Conservation (phyloP, 805 yeast genomes). For the Ogataea thermomethanolica region DNA sequence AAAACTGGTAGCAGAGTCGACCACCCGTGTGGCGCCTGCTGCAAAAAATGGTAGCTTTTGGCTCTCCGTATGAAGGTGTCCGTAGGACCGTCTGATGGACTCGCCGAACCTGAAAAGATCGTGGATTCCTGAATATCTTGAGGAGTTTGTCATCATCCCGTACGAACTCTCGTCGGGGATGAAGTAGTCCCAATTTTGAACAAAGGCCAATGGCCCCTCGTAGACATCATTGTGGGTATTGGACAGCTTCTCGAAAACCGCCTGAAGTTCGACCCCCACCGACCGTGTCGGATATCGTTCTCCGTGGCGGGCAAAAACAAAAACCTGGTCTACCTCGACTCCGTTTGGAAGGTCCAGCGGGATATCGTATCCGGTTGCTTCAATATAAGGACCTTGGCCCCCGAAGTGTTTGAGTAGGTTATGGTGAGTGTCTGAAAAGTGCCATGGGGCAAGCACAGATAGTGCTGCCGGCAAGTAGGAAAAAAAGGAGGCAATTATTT, state of each 20-base stretch:
- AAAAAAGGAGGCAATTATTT: constrained; percentile 5
- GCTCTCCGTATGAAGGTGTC: constrained; percentile 39
- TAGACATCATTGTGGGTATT: constrained; percentile 33
- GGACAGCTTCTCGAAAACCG: constrained; percentile 34
- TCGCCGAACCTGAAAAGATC: constrained; percentile 50
- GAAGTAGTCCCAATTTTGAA: constrained; percentile 53
- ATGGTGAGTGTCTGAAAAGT: constrained; percentile 39
- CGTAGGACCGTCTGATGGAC: constrained; percentile 46
- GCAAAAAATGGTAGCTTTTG: constrained; percentile 48
- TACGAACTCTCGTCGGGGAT: constrained; percentile 21
- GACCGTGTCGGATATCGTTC: constrained; percentile 64
- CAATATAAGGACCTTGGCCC: constrained; percentile 50
- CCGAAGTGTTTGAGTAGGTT: constrained; percentile 50
- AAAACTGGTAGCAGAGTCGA: constrained; percentile 52
- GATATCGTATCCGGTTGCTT: constrained; percentile 51
- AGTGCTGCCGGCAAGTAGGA: neutral
- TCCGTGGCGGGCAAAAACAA: constrained; percentile 72
- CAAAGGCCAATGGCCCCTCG: constrained; percentile 51
- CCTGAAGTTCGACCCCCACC: constrained; percentile 28
- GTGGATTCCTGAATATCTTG: constrained; percentile 51
- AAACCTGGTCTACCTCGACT: constrained; percentile 63
- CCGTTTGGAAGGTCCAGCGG: constrained; percentile 44
- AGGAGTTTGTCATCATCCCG: constrained; percentile 50
- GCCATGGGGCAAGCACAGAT: constrained; percentile 16
- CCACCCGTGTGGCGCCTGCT: constrained; percentile 52